Evolutionary conservation across 192 early-diverging fungal genomes (phyloP).

Genomic region (Lobosporangium transversale): DNA sequence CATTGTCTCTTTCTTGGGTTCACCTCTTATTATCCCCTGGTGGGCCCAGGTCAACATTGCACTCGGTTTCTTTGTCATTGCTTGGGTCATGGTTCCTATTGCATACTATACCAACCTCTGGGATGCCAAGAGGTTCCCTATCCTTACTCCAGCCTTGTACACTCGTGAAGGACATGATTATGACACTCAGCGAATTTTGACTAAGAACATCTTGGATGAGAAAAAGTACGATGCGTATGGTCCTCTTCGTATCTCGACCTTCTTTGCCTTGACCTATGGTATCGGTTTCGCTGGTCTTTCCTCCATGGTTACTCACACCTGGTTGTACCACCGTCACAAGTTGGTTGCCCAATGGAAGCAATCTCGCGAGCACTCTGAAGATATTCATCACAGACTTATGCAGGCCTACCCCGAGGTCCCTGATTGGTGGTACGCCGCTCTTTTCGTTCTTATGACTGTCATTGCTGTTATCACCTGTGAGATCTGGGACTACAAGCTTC

Average conservation of each 20-base stretch:
- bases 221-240: slow-evolving; percentile 56
- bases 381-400: slow-evolving; percentile 79
- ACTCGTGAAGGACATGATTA: slow-evolving; percentile 32
- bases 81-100: slow-evolving; percentile 78
- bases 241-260: slow-evolving; percentile 60
- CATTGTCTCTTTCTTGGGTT: slow-evolving; percentile 51
- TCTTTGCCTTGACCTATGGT: slow-evolving; percentile 64
- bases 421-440: slow-evolving; percentile 60
- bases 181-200: slow-evolving; percentile 37
- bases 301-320: slow-evolving; percentile 59
- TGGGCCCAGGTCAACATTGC: slow-evolving; percentile 74
- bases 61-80: slow-evolving; percentile 67
- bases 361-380: slow-evolving; percentile 57
- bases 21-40: slow-evolving; percentile 53
- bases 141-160: slow-evolving; percentile 53
- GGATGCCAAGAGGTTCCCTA: slow-evolving; percentile 57
- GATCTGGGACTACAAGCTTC: slow-evolving; percentile 50
- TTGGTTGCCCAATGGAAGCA: slow-evolving; percentile 57
- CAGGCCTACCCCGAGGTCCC: slow-evolving; percentile 67
- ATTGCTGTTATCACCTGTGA: slow-evolving; percentile 47
- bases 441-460: slow-evolving; percentile 52
- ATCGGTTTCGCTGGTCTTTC: slow-evolving; percentile 58
- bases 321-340: slow-evolving; percentile 69
- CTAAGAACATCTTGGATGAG: slow-evolving; percentile 49
- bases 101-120: slow-evolving; percentile 73